Evolutionary conservation across 2,329 filamentous ascomycete species (phyloP).

Genomic region (Calonectria ilicicola): DNA sequence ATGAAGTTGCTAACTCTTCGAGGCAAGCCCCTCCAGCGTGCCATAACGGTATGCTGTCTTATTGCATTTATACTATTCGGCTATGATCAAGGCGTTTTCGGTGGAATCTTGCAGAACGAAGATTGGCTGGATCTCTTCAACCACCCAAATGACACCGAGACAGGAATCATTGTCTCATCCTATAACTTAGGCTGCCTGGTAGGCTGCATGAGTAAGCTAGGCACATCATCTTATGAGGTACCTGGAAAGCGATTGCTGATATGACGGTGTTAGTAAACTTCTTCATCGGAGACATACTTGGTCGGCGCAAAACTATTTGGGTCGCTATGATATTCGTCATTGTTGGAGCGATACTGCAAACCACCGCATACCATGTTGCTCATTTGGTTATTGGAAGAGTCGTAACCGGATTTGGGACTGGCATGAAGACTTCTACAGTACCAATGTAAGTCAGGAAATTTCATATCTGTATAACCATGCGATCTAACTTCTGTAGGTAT

Average conservation of each 20-base stretch:
- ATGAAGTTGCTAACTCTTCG: neutral
- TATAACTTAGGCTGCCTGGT: constrained; percentile 57
- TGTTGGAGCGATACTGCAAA: constrained; percentile 70
- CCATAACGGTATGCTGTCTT: neutral
- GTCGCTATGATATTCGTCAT: constrained; percentile 67
- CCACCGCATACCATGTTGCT: constrained; percentile 54
- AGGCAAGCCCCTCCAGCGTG: neutral
- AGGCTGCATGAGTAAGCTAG: constrained; percentile 29
- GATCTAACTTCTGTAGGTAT: neutral
- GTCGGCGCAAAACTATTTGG: constrained; percentile 65
- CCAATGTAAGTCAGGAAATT: neutral
- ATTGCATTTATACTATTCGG: constrained; percentile 46
- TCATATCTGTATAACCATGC: neutral
- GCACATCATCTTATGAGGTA: neutral
- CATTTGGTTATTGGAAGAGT: constrained; percentile 63
- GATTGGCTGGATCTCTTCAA: constrained; percentile 55
- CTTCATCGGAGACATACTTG: constrained; percentile 63
- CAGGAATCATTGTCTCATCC: constrained; percentile 55
- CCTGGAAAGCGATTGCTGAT: neutral
- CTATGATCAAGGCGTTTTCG: constrained; percentile 61
- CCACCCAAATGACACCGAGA: constrained; percentile 49
- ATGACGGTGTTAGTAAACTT: neutral
- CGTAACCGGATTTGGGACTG: constrained; percentile 62
- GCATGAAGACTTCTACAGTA: constrained; percentile 37
- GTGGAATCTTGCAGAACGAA: constrained; percentile 57